Evolutionary conservation across 495 filamentous ascomycete genomes (phyloP).

Genomic region (Daldinia vernicosa): DNA sequence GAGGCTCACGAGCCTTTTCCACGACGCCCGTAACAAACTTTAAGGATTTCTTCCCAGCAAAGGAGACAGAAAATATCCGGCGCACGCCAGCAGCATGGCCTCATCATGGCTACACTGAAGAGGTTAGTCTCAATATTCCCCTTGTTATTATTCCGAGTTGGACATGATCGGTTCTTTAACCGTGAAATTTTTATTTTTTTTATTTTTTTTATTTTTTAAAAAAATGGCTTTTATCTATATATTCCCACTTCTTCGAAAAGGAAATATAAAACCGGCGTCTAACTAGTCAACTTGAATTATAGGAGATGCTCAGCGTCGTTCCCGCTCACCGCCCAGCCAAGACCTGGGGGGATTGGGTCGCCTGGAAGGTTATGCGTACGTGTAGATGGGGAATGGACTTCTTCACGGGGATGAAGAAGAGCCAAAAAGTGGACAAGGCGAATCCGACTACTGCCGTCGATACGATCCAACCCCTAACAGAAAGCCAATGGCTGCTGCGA

Average conservation of each 20-base stretch:
- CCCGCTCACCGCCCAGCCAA: slow-evolving; percentile 51
- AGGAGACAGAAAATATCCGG: slow-evolving; percentile 57
- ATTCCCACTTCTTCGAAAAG: background rate
- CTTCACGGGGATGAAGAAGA: slow-evolving; percentile 54
- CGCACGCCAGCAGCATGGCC: slow-evolving; percentile 69
- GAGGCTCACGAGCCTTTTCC: slow-evolving; percentile 50
- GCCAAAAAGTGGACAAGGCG: slow-evolving; percentile 56
- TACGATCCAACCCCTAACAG: slow-evolving; percentile 56
- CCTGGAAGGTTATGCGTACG: slow-evolving; percentile 55
- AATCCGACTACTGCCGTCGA: slow-evolving; percentile 56
- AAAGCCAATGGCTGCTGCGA: slow-evolving; percentile 69
- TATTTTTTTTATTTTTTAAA: no score
- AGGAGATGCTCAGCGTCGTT: slow-evolving; percentile 55
- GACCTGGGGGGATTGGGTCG: slow-evolving; percentile 54
- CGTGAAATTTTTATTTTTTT: background rate
- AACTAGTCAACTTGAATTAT: slow-evolving; percentile 15
- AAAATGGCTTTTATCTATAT: background rate
- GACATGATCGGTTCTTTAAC: background rate
- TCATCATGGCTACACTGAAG: slow-evolving; percentile 68
- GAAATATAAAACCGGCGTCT: slow-evolving; percentile 5
- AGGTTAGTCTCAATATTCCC: slow-evolving; percentile 28
- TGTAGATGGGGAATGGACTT: slow-evolving; percentile 58
- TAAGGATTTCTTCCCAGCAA: slow-evolving; percentile 58
- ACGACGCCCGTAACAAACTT: slow-evolving; percentile 51
- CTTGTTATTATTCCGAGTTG: background rate